These are phyloP conservation scores for Effrenium voratum DNA, from an alignment of 73 alveolate species.

Conservation along the genomic window DNA sequence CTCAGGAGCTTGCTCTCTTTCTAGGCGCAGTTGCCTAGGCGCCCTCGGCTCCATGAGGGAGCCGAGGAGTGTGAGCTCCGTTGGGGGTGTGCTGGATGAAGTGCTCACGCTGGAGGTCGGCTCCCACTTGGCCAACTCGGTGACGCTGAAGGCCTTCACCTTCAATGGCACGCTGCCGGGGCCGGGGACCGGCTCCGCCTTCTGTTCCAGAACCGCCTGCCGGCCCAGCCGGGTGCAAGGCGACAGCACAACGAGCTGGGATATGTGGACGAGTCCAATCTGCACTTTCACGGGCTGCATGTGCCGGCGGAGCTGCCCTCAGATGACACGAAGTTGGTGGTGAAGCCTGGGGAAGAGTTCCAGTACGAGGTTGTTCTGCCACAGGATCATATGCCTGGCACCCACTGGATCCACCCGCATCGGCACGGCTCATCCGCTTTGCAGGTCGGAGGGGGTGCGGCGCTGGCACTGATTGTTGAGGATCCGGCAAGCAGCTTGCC, in stretches of 20 bases:
- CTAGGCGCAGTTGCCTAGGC: too few relatives aligned
- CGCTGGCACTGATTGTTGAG: constrained; percentile 64
- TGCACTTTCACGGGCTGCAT: constrained; percentile 78
- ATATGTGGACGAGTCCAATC: constrained; percentile 49
- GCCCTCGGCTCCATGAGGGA: too few relatives aligned
- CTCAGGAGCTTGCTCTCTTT: too few relatives aligned
- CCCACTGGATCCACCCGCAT: constrained; percentile 66
- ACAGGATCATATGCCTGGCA: constrained; percentile 62
- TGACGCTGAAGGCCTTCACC: neutral
- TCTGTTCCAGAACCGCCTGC: constrained; percentile 26
- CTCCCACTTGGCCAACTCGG: neutral
- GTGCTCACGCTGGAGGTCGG: constrained; percentile 45
- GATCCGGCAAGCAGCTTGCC: constrained; percentile 40
- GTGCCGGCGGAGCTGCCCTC: constrained; percentile 56
- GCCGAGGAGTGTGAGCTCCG: constrained; percentile 19
- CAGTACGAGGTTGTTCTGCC: neutral
- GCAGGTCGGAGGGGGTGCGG: constrained; percentile 74
- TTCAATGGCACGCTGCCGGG: constrained; percentile 56
- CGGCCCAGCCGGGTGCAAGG: constrained; percentile 35
- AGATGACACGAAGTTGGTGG: constrained; percentile 42
- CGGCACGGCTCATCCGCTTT: constrained; percentile 75
- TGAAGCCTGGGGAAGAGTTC: constrained; percentile 12
- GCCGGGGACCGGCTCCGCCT: constrained; percentile 31
- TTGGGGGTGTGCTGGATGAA: constrained; percentile 15
- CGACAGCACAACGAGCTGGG: constrained; percentile 31